Percentiles rank a stretch among this genome's conserved stretches.
phyloP scores from a whole-genome alignment of 257 asterid species.

The Nicotiana knightiana region DNA sequence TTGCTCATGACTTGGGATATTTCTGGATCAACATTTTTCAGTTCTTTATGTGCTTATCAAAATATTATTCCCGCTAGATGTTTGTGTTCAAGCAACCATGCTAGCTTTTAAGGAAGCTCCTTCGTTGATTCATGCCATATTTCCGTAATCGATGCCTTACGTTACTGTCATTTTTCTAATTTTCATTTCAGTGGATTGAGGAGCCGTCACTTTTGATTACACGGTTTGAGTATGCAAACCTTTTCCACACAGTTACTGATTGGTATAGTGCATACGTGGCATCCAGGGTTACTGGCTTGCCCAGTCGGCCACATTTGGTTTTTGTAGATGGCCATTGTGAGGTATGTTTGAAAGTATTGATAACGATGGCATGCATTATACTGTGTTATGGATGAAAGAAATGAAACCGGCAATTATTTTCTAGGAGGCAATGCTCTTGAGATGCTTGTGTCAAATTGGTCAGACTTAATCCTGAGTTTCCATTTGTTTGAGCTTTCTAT shows the following conservation, averaged over 20 bases:
- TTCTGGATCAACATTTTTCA: neutral
- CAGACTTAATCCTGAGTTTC: neutral
- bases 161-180: constrained; percentile 4
- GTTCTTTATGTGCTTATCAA: neutral
- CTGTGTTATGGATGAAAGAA: neutral
- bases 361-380: neutral
- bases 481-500: constrained; percentile 1
- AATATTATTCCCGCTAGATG: neutral
- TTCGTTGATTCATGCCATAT: neutral
- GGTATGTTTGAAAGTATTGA: constrained; percentile 35
- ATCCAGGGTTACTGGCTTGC: constrained; percentile 88
- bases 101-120: neutral
- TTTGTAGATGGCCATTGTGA: constrained; percentile 95
- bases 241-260: constrained; percentile 94
- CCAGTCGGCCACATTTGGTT: constrained; percentile 81
- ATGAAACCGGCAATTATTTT: neutral
- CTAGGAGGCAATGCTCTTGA: neutral
- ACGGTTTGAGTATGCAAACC: constrained; percentile 90
- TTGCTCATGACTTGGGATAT: neutral
- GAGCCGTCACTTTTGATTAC: constrained; percentile 85
- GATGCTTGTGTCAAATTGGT: neutral
- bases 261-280: constrained; percentile 96
- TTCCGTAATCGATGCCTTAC: constrained; percentile 2
- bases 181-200: constrained; percentile 80
- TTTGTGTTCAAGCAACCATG: neutral